Evolutionary conservation across 768 basidiomycete species (phyloP).

Genomic region (Leccinum imitatum): DNA sequence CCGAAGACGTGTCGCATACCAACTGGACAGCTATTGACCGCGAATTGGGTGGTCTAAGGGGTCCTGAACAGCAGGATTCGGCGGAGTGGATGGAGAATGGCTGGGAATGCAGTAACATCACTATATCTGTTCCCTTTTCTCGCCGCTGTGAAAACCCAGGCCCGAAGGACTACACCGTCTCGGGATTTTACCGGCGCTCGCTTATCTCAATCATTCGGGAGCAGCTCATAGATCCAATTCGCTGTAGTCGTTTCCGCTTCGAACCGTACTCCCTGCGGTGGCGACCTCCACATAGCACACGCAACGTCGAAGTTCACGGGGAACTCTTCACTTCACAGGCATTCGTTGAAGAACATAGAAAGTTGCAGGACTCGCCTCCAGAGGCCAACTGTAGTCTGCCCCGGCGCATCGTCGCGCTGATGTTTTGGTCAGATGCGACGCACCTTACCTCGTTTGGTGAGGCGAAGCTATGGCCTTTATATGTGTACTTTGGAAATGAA

Average conservation of each 20-base stretch:
- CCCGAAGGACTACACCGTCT: background rate
- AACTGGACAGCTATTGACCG: slow-evolving; percentile 3
- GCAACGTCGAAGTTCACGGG: slow-evolving; percentile 3
- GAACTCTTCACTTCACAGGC: slow-evolving; percentile 18
- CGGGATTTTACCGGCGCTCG: slow-evolving; percentile 14
- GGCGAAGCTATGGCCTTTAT: slow-evolving; percentile 22
- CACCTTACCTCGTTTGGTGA: background rate
- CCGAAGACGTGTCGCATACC: background rate
- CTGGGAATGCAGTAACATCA: background rate
- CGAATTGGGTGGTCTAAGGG: background rate
- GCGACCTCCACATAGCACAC: slow-evolving; percentile 1
- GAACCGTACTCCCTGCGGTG: slow-evolving; percentile 18
- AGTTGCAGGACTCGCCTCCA: slow-evolving; percentile 16
- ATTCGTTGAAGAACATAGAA: slow-evolving; percentile 12
- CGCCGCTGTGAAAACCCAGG: background rate
- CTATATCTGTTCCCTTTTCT: slow-evolving; percentile 9
- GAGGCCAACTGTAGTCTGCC: slow-evolving; percentile 18
- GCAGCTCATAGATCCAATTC: slow-evolving; percentile 13
- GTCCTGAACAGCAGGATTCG: background rate
- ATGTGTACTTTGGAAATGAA: slow-evolving; percentile 24
- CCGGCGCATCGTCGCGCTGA: too few species aligned
- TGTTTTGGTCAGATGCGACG: background rate
- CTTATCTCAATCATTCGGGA: slow-evolving; percentile 18
- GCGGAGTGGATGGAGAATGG: slow-evolving; percentile 7
- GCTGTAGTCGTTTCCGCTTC: slow-evolving; percentile 12